Conservation (phyloP, 352 stramenopile genomes). For the Globisporangium takayamanum region DNA sequence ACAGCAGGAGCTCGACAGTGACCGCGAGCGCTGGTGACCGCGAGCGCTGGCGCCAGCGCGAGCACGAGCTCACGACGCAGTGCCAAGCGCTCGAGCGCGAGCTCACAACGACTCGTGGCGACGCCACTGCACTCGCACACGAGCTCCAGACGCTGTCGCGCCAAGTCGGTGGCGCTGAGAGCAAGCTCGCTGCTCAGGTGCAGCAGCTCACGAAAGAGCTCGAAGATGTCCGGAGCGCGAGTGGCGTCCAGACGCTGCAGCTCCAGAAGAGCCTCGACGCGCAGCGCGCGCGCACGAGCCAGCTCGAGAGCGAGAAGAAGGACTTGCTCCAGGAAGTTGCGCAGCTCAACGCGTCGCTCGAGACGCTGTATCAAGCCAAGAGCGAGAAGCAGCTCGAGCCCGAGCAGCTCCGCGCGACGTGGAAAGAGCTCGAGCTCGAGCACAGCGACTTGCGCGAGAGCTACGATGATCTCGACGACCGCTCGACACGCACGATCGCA, state of each 20-base stretch:
- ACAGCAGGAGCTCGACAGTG: constrained; percentile 38
- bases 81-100: constrained; percentile 25
- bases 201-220: constrained; percentile 46
- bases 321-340: constrained; percentile 63
- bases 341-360: constrained; percentile 47
- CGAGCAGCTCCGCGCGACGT: constrained; percentile 41
- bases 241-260: constrained; percentile 46
- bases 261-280: constrained; percentile 50
- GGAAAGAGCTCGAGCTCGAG: constrained; percentile 41
- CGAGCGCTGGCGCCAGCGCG: constrained; percentile 24
- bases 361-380: constrained; percentile 39
- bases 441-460: constrained; percentile 54
- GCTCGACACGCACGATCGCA: constrained; percentile 26
- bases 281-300: constrained; percentile 29
- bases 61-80: constrained; percentile 37
- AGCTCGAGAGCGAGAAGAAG: constrained; percentile 57
- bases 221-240: constrained; percentile 26
- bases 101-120: constrained; percentile 27
- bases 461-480: constrained; percentile 36
- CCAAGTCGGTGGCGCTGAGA: constrained; percentile 28
- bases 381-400: constrained; percentile 55
- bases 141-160: constrained; percentile 48
- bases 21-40: constrained; percentile 12
- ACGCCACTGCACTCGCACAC: constrained; percentile 40
- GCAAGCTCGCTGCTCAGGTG: constrained; percentile 31